These are phyloP conservation scores for Penicillium expansum DNA, from an alignment of 2,329 filamentous ascomycete genomes.

Conservation along the genomic window DNA sequence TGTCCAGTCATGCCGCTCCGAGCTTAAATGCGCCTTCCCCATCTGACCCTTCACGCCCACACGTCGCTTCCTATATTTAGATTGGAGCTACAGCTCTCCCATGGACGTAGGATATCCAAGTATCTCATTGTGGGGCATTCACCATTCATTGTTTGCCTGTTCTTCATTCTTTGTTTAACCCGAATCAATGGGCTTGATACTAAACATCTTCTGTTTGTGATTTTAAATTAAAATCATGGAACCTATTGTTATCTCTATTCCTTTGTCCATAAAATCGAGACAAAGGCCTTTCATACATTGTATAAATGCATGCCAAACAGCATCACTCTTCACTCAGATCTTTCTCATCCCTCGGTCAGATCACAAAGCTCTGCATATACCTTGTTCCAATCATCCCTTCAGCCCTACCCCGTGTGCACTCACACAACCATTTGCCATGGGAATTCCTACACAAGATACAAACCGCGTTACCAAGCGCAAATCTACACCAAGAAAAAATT, in stretches of 20 bases:
- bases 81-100: background rate
- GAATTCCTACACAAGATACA: background rate
- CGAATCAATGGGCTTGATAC: background rate
- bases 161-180: background rate
- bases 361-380: background rate
- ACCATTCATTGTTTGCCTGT: background rate
- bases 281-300: conserved; percentile 4
- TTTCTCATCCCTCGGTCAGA: background rate
- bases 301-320: conserved; percentile 3
- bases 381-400: background rate
- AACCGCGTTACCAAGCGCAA: background rate
- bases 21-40: conserved; percentile 10
- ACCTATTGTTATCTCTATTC: background rate
- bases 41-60: conserved; percentile 19
- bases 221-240: background rate
- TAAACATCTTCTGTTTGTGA: background rate
- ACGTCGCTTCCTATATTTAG: conserved; percentile 5
- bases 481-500: background rate
- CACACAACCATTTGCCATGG: background rate
- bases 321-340: background rate
- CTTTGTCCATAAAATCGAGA: background rate
- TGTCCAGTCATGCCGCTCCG: conserved; percentile 18
- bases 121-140: background rate
- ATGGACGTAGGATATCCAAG: background rate
- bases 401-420: background rate